Evolutionary conservation across 352 stramenopile species (phyloP), one percentile per base, ranked within the genome.

Genomic region (Globisporangium takayamanum): DNA sequence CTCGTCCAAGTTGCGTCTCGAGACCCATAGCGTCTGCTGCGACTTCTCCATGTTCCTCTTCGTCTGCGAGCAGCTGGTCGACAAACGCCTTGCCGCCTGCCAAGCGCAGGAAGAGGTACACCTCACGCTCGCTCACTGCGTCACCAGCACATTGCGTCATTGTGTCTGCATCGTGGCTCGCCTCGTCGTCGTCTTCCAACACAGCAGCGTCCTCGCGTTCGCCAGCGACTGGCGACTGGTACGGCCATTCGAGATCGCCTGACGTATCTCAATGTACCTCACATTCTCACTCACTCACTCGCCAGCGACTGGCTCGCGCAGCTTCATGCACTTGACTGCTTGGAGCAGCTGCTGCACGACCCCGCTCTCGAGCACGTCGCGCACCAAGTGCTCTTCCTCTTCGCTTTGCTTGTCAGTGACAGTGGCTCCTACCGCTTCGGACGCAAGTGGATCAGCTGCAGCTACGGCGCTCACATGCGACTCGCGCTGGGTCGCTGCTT

Each of bases 281-380:
- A n/a, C n/a, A n/a, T n/a, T n/a, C n/a, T n/a, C n/a, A n/a, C n/a
- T n/a, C n/a, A n/a, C n/a, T n/a, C n/a, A n/a, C n/a, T 8, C 2
- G 8, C 36, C 15, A 22, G 26, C 36, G 20, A 0, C 11, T 20
- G 49, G 18, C 5, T 50, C 18, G 4, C 39, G 48, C 16, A 60
- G 37, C 41, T 67, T 63, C 53, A 62, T 75, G n/a, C 66, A 52
- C 37, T 65, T 67, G 50, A 92, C 68, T 5, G 68, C 57, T 14
- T 69, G 55, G 11, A 92, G 67, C 37, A 92, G 57, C 47, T 88
- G 78, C 60, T 89, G 75, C n/a, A 91, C 76, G 8, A 91, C 51
- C 26, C 91, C 80, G 63, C 79, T 91, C 60, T 90, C 70, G 14
- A 93, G 57, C 12, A 93, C 73, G 14, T 88, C 72, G 6, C 65